Base-by-base conservation (phyloP, 306 rosid genomes). In the Ochetophila trinervis region DNA sequence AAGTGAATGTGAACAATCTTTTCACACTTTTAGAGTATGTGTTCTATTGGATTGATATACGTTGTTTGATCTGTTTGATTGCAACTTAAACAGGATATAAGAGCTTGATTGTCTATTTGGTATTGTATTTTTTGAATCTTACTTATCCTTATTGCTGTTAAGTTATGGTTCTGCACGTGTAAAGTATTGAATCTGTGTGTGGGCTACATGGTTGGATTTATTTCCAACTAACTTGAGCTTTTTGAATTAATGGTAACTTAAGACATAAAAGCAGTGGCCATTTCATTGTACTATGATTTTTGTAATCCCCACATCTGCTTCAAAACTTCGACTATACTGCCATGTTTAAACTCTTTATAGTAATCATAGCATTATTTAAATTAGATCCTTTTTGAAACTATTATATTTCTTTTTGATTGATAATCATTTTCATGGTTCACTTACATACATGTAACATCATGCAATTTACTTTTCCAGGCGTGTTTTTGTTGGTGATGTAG, bases 401-500 rank as follows among this genome's bases (percentile, higher is more conserved):
- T 44, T 42, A 10, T 69, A 10, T 15, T 58, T 49, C 23, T 13
- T 17, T 45, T 61, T 53, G 59, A 14, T 30, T 44, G 10, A 73
- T 67, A 63, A 55, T 21, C 71, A 68, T 61, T 40, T 58, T 66
- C 55, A 58, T 55, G 24, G 71, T 62, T 71, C 57, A 66, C 58
- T 74, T 47, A 53, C 22, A 34, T 12, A 20, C 27, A 27, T 51
- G 22, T 37, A 53, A 54, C 49, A n/a, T 47, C 44, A 15, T 66
- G 53, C 72, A 17, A 55, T 65, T 71, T 68, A 73, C 81, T 83
- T 76, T 76, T 72, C 57, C 86, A 94, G 99, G 88, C 70, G 82
- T 67, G 89, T 94, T 62, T 88, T 64, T 81, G 87, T 94, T 58
- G 99, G 99, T 83, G 99, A 94, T 79, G 96, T 94, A 22, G 90